A percentile compares a stretch with the other conserved stretches of the same genome.
phyloP scores from a whole-genome alignment of 2,329 filamentous ascomycete species.

The Rosellinia necatrix region DNA sequence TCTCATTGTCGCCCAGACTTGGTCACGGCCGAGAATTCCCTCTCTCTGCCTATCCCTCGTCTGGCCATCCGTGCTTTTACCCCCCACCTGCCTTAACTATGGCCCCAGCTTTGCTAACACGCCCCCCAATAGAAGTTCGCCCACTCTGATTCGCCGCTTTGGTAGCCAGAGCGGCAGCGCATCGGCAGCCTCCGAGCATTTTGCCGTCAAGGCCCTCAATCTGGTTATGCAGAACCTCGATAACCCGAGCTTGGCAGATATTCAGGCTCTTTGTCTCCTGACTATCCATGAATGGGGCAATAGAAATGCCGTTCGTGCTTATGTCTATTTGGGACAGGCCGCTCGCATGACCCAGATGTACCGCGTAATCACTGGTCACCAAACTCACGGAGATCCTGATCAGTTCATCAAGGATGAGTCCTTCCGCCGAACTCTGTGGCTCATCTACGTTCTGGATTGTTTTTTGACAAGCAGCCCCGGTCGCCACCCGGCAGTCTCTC shows the following conservation, averaged over 20 bases:
- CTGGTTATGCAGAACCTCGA: conserved; percentile 63
- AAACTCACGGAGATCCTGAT: conserved; percentile 56
- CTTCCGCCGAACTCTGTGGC: conserved; percentile 64
- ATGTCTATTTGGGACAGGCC: conserved; percentile 66
- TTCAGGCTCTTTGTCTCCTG: conserved; percentile 64
- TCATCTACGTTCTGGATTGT: conserved; percentile 67
- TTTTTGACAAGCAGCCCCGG: conserved; percentile 66
- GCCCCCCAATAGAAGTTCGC: conserved; percentile 54
- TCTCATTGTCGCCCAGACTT: conserved; percentile 18
- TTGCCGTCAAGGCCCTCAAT: conserved; percentile 61
- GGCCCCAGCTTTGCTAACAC: conserved; percentile 18
- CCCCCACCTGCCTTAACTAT: background rate
- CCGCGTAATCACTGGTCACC: conserved; percentile 61
- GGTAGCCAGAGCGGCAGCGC: conserved; percentile 52
- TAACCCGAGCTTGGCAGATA: conserved; percentile 63
- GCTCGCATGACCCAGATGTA: conserved; percentile 70
- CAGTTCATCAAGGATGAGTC: conserved; percentile 66
- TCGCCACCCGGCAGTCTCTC: conserved; percentile 60
- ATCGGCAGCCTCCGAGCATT: conserved; percentile 61
- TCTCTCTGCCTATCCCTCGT: conserved; percentile 17
- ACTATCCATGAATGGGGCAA: conserved; percentile 68
- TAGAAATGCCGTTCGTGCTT: conserved; percentile 64
- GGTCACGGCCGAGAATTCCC: conserved; percentile 11
- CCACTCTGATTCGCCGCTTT: conserved; percentile 61
- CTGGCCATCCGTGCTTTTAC: conserved; percentile 4